A percentile compares a stretch with the other conserved stretches of the same genome.
These are phyloP conservation scores for Drechmeria coniospora DNA, from an alignment of 2,329 filamentous ascomycete species.

Conservation along the genomic window DNA sequence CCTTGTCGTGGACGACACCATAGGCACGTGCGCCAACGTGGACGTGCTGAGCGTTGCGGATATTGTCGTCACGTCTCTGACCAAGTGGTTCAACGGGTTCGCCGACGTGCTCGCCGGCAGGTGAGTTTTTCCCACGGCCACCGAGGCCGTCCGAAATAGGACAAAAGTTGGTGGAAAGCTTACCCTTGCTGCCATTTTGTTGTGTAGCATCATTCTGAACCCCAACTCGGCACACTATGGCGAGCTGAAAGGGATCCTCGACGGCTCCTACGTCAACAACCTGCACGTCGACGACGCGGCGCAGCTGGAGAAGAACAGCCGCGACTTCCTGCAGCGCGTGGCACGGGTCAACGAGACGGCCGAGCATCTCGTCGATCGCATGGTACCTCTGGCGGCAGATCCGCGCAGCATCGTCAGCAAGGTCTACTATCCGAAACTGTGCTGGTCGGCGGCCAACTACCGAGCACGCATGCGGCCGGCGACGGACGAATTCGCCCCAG, in stretches of 20 bases:
- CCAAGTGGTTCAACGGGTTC: constrained; percentile 35
- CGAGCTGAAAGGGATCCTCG: constrained; percentile 13
- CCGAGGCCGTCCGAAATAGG: too few relatives aligned
- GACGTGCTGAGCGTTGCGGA: constrained; percentile 28
- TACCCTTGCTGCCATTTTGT: too few relatives aligned
- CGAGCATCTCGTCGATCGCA: constrained; percentile 13
- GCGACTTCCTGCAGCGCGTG: constrained; percentile 19
- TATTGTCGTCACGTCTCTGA: constrained; percentile 29
- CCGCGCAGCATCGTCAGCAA: constrained; percentile 11
- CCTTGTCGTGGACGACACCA: constrained; percentile 24
- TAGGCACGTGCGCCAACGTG: constrained; percentile 23
- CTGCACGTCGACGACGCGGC: constrained; percentile 24
- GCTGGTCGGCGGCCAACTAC: constrained; percentile 11
- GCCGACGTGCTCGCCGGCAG: constrained; percentile 30
- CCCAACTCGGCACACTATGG: constrained; percentile 19
- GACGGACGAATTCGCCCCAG: constrained; percentile 26
- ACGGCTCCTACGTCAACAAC: constrained; percentile 15
- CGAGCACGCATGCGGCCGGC: constrained; percentile 17
- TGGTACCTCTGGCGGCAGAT: constrained; percentile 10
- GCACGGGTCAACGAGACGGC: constrained; percentile 21
- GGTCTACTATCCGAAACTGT: constrained; percentile 23
- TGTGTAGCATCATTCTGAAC: constrained; percentile 23
- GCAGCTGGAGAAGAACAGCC: constrained; percentile 21
- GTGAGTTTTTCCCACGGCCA: too few relatives aligned
- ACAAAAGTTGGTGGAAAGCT: too few relatives aligned